A percentile compares a stretch with the other conserved stretches of the same genome.
These are phyloP conservation scores for Agarophyton chilense DNA, from an alignment of 23 red algal genomes.

Conservation along the genomic window DNA sequence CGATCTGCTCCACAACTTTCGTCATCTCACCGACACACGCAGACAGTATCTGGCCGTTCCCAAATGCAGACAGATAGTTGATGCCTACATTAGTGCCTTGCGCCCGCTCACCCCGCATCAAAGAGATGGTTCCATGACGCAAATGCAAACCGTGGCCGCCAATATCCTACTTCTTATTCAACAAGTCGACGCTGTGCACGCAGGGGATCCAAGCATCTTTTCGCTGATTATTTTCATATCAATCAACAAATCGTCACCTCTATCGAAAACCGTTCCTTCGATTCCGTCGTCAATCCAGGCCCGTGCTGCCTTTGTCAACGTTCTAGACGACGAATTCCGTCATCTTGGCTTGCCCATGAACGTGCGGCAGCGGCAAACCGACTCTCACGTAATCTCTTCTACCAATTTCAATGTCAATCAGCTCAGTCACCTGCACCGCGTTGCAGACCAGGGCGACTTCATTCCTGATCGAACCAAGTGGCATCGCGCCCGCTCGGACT, in stretches of 20 bases:
- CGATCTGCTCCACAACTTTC: slow-evolving; percentile 16
- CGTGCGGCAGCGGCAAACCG: slow-evolving; percentile 19
- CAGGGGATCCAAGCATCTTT: slow-evolving; percentile 34
- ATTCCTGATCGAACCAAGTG: slow-evolving; percentile 53
- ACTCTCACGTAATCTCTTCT: slow-evolving; percentile 28
- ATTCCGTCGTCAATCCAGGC: slow-evolving; percentile 76
- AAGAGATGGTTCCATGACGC: slow-evolving; percentile 28
- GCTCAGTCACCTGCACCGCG: slow-evolving; percentile 53
- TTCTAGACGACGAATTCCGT: slow-evolving; percentile 72
- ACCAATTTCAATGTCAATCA: slow-evolving; percentile 60
- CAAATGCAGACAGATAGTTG: slow-evolving; percentile 48
- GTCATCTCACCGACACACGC: slow-evolving; percentile 5
- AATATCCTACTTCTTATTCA: slow-evolving; percentile 50
- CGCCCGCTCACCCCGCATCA: slow-evolving; percentile 29
- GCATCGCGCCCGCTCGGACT: slow-evolving; percentile 53
- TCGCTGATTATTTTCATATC: slow-evolving; percentile 34
- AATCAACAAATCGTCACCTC: slow-evolving; percentile 43
- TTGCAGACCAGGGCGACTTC: slow-evolving; percentile 40
- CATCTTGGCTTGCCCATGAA: slow-evolving; percentile 78
- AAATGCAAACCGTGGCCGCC: slow-evolving; percentile 48
- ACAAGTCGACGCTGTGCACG: slow-evolving; percentile 40
- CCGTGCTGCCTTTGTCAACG: slow-evolving; percentile 73
- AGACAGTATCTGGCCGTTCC: slow-evolving; percentile 23
- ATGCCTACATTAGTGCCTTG: slow-evolving; percentile 43
- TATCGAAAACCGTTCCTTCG: slow-evolving; percentile 64